These are phyloP conservation scores for Pseudogymnoascus sp. DNA, from an alignment of 2,329 filamentous ascomycete species.

Conservation along the genomic window DNA sequence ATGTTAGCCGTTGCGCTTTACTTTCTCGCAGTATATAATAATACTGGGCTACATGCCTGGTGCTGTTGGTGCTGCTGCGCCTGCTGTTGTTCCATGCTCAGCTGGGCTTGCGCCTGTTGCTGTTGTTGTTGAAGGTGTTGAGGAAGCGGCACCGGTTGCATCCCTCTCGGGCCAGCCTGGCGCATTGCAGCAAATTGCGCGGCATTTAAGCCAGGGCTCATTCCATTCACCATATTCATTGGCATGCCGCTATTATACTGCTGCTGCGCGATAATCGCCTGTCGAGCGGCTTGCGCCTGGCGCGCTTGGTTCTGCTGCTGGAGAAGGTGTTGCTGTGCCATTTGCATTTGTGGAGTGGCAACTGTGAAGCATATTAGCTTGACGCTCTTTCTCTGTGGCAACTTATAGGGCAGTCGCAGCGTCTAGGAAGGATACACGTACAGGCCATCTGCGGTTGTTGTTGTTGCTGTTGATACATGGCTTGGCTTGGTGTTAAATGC, in stretches of 20 bases:
- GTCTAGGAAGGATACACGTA: conserved; percentile 15
- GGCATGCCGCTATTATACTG: conserved; percentile 40
- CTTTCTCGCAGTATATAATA: neutral
- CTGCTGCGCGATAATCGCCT: conserved; percentile 45
- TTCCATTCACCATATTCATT: conserved; percentile 44
- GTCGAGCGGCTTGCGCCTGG: conserved; percentile 35
- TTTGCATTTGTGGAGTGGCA: conserved; percentile 30
- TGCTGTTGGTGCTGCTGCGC: conserved; percentile 28
- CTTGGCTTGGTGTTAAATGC: conserved; percentile 53
- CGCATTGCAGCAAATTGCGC: conserved; percentile 46
- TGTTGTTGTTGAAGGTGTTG: conserved; percentile 36
- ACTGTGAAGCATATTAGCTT: conserved; percentile 13
- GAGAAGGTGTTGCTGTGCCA: conserved; percentile 37
- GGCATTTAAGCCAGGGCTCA: conserved; percentile 40
- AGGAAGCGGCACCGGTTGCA: conserved; percentile 37
- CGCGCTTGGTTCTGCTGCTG: conserved; percentile 41
- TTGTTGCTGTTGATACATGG: conserved; percentile 35
- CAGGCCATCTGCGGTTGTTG: conserved; percentile 29
- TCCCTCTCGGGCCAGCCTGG: conserved; percentile 27
- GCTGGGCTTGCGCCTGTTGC: conserved; percentile 22
- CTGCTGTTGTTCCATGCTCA: conserved; percentile 33
- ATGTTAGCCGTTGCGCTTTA: neutral
- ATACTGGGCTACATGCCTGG: conserved; percentile 9
- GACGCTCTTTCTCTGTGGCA: neutral
- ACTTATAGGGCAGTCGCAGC: neutral